Base-by-base conservation (phyloP, 2,329 filamentous ascomycete genomes). In the Pseudogymnoascus sp. region DNA sequence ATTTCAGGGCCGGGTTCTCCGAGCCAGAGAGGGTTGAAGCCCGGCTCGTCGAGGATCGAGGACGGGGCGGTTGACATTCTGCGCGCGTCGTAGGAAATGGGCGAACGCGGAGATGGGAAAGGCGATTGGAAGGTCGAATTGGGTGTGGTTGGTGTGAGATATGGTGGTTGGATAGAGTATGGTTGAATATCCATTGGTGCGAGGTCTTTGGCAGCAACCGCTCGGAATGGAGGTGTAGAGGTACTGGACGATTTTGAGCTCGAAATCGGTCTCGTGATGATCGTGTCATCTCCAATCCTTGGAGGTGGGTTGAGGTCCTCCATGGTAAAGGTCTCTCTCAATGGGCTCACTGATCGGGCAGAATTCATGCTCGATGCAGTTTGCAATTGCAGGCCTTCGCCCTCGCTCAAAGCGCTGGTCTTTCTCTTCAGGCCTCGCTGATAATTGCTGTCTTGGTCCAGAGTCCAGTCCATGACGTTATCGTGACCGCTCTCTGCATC, bases 11-110 rank as follows among this genome's bases (percentile, higher is more conserved):
- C 87, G 18, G 87, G 88, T 67, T 92, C 89, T 62, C 88, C 88
- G 74, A 91, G 82, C 5, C 90, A 78, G 33, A 90, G 77, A 2
- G 88, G 91, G 64, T 86, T 85, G 71, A 90, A 87, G 38, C 80
- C 84, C 63, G 85, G 87, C 67, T 88, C 88, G 66, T 92, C 89
- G 0, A 84, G 83, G 47, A 88, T 78, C 0, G 89, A 92, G 1
- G 89, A 92, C 5, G 88, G 85, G 2, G 89, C 86, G 1, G 89
- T 92, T 5, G 88, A 90, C 28, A 91, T 83, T 18, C 87, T 83
- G 62, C 89, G 86, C 1, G 84, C 84, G 66, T 92, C 89, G 63
- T 90, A 86, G 3, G 84, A 86, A 74, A 89, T 78, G 64, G 86
- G 79, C 65, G 87, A 83, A 62, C 88, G 83, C 0, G 89, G 89